Evolutionary conservation across 1,284 basidiomycete genomes (phyloP), one percentile per base, ranked within the genome.

Genomic region (Puccinia horiana): DNA sequence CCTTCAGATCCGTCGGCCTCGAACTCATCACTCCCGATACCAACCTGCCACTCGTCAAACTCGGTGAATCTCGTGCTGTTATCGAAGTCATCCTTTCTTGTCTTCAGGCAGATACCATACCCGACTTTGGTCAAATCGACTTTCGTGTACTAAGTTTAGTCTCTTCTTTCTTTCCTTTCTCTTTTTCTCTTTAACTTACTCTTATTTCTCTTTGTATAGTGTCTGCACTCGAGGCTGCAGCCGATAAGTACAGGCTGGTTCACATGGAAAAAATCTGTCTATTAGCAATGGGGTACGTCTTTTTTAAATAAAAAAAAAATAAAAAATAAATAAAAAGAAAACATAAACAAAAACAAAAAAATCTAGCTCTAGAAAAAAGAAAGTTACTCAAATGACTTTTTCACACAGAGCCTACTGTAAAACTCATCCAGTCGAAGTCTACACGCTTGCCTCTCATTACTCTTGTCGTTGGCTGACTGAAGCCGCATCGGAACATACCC

Each of bases 181-280:
- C 35, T 5, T 47, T 23, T 16, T 40, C 23, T 26, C 14, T 12
- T 44, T 16, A 44, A 18, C 69, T 6, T 20, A 44, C 18, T 26
- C 18, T 72, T 18, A 26, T 37, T 3, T 37, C 5, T 56, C 4
- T 58, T 58, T 37, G 14, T 23, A 11, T 11, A 79, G 77, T 79
- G 23, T 69, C 77, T n/a, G 67, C 77, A 54, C 52, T 79, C 29
- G 77, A 79, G 47, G 65, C 65, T n/a, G 77, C 77, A 16, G 63
- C 77, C 37, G 65, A 79, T 54, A 79, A 79, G 47, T 79, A 70
- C 37, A 3, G 52, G 37, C 47, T 79, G 12, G 63, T 79, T 23
- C 67, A 79, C 52, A 56, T 63, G 26, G 77, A 79, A 44, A 79
- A 79, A 67, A 79, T 79, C 32, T 79, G 77, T 44, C 54, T 79